Evolutionary conservation across 805 yeast genomes (phyloP).

Genomic region (Blastobotrys chiropterorum): DNA sequence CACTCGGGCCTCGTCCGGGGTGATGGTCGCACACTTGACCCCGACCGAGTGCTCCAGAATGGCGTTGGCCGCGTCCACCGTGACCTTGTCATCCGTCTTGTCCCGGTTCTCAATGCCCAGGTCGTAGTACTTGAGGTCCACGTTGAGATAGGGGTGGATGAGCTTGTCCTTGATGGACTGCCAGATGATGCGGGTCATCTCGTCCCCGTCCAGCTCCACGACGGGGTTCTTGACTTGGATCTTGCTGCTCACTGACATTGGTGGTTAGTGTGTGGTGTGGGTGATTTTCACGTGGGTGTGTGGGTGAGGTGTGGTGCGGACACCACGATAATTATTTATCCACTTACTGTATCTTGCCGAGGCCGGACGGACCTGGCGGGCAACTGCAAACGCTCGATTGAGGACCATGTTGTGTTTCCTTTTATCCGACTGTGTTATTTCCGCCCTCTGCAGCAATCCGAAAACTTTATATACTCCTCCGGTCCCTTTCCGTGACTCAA

Average conservation of each 20-base stretch:
- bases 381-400: background rate
- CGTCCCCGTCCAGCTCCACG: conserved; percentile 98
- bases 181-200: conserved; percentile 97
- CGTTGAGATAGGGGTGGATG: conserved; percentile 76
- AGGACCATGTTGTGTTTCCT: background rate
- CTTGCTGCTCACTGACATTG: conserved; percentile 33
- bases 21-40: conserved; percentile 95
- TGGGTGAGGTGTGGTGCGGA: no score
- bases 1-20: conserved; percentile 92
- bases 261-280: background rate
- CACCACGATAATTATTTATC: background rate
- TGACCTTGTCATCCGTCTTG: conserved; percentile 80
- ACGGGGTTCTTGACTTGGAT: conserved; percentile 80
- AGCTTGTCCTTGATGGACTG: conserved; percentile 78
- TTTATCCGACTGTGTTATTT: background rate
- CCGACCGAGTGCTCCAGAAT: conserved; percentile 86
- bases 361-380: background rate
- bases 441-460: background rate
- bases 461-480: background rate
- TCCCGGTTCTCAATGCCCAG: conserved; percentile 83
- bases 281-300: background rate
- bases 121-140: conserved; percentile 89
- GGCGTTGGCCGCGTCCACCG: conserved; percentile 85
- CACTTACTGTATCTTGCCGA: background rate
- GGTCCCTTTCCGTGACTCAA: background rate